Evolutionary conservation across 2,329 filamentous ascomycete genomes (phyloP).

Genomic region (Trichoderma cornu-damae): DNA sequence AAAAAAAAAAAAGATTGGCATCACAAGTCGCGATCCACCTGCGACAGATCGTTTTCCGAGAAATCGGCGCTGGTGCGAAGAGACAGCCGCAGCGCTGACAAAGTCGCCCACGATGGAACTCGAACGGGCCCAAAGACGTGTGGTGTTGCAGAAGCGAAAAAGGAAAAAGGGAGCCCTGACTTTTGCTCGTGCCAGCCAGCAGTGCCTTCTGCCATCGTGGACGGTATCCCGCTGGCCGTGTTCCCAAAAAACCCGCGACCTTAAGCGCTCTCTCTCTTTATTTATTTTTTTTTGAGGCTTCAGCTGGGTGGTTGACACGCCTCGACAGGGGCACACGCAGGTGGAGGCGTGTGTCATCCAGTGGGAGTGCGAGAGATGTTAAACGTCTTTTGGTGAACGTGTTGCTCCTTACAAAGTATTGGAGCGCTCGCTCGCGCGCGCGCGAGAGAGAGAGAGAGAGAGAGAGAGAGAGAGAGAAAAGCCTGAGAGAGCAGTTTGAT

Average conservation of each 20-base stretch:
- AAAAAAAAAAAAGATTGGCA: too few relatives aligned
- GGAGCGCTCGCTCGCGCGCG: too few relatives aligned
- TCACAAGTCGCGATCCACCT: constrained; percentile 5
- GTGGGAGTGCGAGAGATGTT: too few relatives aligned
- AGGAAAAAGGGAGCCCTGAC: not conserved
- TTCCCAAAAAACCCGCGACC: too few relatives aligned
- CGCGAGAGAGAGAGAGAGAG: too few relatives aligned
- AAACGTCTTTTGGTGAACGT: too few relatives aligned
- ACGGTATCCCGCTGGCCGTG: too few relatives aligned
- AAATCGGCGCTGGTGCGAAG: constrained; percentile 7
- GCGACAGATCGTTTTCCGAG: constrained; percentile 1
- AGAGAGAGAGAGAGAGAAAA: not conserved
- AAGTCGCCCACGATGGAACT: constrained; percentile 10
- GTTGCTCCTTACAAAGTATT: too few relatives aligned
- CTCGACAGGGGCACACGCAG: too few relatives aligned
- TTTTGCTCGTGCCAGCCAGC: constrained; percentile 2
- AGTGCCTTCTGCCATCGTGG: not conserved
- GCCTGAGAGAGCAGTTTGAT: constrained; percentile 11
- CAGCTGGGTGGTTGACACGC: too few relatives aligned
- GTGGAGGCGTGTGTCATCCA: too few relatives aligned
- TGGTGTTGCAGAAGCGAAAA: constrained; percentile 3
- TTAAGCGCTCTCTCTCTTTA: too few relatives aligned
- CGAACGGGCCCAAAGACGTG: not conserved
- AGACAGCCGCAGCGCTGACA: not conserved
- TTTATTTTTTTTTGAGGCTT: not conserved